Percentiles rank a stretch among this genome's conserved stretches.
Conservation (phyloP, 306 rosid genomes). For the Astragalus glycyphyllos region DNA sequence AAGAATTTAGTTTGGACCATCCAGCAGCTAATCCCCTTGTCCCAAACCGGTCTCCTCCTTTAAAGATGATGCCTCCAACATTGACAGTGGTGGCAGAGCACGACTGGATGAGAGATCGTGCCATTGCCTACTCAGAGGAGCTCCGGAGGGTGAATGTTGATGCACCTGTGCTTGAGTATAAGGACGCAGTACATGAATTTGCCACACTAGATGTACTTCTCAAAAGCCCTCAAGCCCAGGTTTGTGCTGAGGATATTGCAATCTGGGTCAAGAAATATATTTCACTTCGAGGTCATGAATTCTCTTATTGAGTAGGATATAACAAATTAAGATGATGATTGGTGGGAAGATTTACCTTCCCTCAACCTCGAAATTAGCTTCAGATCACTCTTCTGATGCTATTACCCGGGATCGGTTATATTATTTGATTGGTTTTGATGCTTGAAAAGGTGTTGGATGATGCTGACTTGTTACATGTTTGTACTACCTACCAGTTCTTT, state of each 20-base stretch:
- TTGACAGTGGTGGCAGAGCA: slow-evolving; percentile 96
- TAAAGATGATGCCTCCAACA: slow-evolving; percentile 94
- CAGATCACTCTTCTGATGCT: slow-evolving; percentile 43
- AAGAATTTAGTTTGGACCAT: slow-evolving; percentile 85
- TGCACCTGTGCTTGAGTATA: slow-evolving; percentile 89
- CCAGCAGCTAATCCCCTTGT: slow-evolving; percentile 91
- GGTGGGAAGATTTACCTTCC: slow-evolving; percentile 32
- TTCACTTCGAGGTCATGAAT: slow-evolving; percentile 93
- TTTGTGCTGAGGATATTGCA: slow-evolving; percentile 92
- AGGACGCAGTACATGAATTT: slow-evolving; percentile 94
- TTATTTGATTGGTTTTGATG: slow-evolving; percentile 48
- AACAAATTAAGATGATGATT: slow-evolving; percentile 34
- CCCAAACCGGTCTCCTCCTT: slow-evolving; percentile 74
- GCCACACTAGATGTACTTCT: slow-evolving; percentile 92
- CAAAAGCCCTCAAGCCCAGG: slow-evolving; percentile 95
- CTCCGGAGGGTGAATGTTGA: slow-evolving; percentile 91
- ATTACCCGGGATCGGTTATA: slow-evolving; percentile 37
- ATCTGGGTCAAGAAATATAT: slow-evolving; percentile 92
- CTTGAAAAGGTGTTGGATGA: slow-evolving; percentile 40
- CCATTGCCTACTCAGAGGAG: slow-evolving; percentile 97
- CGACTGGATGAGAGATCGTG: slow-evolving; percentile 98
- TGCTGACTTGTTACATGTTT: slow-evolving; percentile 40
- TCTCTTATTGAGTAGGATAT: slow-evolving; percentile 74
- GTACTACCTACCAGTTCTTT: slow-evolving; percentile 45
- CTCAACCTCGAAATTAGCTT: slow-evolving; percentile 37